Percentiles rank a stretch among this genome's conserved stretches.
These are phyloP conservation scores for Solanum neorickii DNA, from an alignment of 257 asterid species.

Conservation along the genomic window DNA sequence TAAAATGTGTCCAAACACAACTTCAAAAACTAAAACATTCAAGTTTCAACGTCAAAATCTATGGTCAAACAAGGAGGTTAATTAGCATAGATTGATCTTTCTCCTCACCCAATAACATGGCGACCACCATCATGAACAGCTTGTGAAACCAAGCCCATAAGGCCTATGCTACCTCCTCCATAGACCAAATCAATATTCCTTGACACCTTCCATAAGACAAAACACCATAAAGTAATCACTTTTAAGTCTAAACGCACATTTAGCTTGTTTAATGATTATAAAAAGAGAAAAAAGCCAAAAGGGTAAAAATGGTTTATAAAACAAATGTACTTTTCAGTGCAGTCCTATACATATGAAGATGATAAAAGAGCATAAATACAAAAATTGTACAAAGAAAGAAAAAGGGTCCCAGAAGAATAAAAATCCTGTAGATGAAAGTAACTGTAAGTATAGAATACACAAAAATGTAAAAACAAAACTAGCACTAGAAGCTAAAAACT, in stretches of 20 bases:
- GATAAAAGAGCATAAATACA: neutral
- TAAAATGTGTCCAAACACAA: neutral
- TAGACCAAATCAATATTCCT: conserved; percentile 90
- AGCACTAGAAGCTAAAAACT: conserved; percentile 4
- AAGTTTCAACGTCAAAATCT: neutral
- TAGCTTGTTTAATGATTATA: neutral
- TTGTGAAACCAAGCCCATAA: conserved; percentile 91
- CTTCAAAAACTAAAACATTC: neutral
- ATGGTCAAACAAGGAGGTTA: neutral
- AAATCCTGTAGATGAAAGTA: conserved; percentile 35
- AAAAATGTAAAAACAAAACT: neutral
- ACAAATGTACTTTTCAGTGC: neutral
- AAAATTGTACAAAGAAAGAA: neutral
- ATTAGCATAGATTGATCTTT: conserved; percentile 2
- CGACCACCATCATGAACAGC: conserved; percentile 96
- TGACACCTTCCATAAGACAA: conserved; percentile 38
- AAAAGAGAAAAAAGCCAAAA: neutral
- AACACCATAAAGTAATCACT: neutral
- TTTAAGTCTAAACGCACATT: neutral
- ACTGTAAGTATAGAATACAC: conserved; percentile 17
- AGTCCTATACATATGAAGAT: neutral
- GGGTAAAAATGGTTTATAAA: neutral
- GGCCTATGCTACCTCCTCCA: conserved; percentile 98
- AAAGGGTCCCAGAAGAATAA: conserved; percentile 4
- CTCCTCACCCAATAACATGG: conserved; percentile 74